Evolutionary conservation across 75 land plant species (phyloP).

Genomic region (Picea sitchensis): DNA sequence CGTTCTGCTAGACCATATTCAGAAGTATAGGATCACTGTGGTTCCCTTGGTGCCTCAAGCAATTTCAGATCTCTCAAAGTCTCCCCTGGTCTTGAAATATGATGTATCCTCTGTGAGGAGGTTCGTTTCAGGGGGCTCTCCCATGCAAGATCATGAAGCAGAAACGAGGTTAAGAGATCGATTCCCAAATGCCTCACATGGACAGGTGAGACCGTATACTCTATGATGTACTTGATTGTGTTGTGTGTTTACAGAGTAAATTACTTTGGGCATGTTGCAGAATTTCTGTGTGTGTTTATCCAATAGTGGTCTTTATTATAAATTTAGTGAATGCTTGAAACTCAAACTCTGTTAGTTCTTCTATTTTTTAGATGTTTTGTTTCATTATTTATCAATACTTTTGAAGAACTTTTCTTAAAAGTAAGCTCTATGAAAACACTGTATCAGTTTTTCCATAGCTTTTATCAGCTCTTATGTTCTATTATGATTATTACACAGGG

Average conservation of each 20-base stretch:
- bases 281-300: no score
- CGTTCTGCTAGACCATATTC: conserved; percentile 47
- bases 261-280: no score
- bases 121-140: conserved; percentile 68
- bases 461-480: no score
- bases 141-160: conserved; percentile 64
- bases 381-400: no score
- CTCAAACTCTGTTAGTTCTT: no score
- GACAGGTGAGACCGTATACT: conserved; percentile 39
- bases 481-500: conserved; percentile 31
- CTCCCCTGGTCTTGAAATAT: conserved; percentile 34
- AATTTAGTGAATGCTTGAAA: no score
- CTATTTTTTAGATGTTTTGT: no score
- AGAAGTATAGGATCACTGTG: conserved; percentile 50
- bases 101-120: conserved; percentile 65
- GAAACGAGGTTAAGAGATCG: conserved; percentile 43
- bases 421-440: no score
- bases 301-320: no score
- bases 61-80: conserved; percentile 52
- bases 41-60: conserved; percentile 76
- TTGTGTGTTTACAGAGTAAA: no score
- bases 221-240: neutral
- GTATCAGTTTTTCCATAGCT: no score
- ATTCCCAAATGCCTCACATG: conserved; percentile 58
- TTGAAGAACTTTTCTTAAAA: no score